Conservation (phyloP, 176 grass and related monocot genomes). For the Elaeis guineensis region DNA sequence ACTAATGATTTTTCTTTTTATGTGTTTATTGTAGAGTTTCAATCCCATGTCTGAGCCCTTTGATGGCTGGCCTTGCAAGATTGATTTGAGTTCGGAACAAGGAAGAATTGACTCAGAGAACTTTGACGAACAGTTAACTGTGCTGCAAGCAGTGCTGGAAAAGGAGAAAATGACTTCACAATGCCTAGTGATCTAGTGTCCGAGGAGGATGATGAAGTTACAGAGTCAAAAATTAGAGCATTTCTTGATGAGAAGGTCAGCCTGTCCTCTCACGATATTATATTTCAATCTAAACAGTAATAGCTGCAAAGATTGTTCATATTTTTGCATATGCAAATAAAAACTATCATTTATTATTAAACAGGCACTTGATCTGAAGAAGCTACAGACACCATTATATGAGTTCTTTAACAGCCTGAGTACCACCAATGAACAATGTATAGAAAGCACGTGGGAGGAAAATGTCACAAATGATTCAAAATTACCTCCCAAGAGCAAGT, state of each 20-base stretch:
- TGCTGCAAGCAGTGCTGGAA: conserved; percentile 25
- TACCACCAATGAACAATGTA: conserved; percentile 39
- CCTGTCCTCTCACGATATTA: background rate
- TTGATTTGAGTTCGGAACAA: conserved; percentile 39
- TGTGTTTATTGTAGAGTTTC: conserved; percentile 50
- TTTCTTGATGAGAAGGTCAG: conserved; percentile 96
- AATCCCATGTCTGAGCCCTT: conserved; percentile 83
- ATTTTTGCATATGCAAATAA: too few species aligned
- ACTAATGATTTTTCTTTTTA: too few species aligned
- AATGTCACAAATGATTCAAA: conserved; percentile 46
- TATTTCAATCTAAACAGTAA: too few species aligned
- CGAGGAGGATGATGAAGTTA: conserved; percentile 70
- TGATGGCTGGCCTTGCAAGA: conserved; percentile 72
- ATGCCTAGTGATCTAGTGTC: conserved; percentile 51
- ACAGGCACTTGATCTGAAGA: conserved; percentile 95
- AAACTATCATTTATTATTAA: background rate
- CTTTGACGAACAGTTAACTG: conserved; percentile 35
- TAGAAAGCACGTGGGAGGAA: conserved; percentile 50
- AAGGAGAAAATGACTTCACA: conserved; percentile 51
- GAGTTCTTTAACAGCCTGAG: conserved; percentile 89
- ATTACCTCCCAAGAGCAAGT: conserved; percentile 61
- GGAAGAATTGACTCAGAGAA: conserved; percentile 32
- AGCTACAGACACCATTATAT: conserved; percentile 90
- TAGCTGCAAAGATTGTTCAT: too few species aligned
- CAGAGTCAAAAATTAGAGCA: conserved; percentile 85